Base-by-base conservation (phyloP, 768 basidiomycete genomes). In the Lactarius evosmus region DNA sequence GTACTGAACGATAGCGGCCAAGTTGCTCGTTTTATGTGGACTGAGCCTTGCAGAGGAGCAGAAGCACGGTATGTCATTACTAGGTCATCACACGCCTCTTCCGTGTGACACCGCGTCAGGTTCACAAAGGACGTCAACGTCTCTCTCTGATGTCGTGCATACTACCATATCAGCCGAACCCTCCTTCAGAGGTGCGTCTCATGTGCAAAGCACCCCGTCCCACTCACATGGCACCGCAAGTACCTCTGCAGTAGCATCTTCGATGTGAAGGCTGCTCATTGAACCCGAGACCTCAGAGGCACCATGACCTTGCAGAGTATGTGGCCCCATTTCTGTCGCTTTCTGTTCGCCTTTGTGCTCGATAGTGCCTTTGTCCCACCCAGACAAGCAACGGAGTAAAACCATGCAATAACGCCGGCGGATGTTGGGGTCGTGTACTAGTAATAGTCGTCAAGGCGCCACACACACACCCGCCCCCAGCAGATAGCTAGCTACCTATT, bases 151-250 rank as follows among this genome's bases (percentile, higher is more conserved):
- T 52, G 75, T 78, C 44, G 74, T 85, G 19, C 81, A 81, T 6
- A 86, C 85, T 63, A 81, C 83, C 0, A 77, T 79, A 63, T 76
- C 80, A 2, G 77, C 79, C 22, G 85, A 87, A 65, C 79, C 80
- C 0, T 79, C 82, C 7, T 62, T 78, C 9, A 27, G 33, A 5
- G 16, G 2, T 25, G 32, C n/a, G 36, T 41, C 32, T 34, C 44
- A 16, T 17, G 3, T 30, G 11, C 34, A 59, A 9, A 7, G 29
- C 52, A 36, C 27, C 27, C 12, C 27, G 44, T 11, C 27, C 56
- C 22, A 7, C 9, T 1, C 50, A 22, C 32, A 16, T 51, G 33
- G 6, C 22, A 36, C 34, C 62, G 17, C 41, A 59, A 25, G 57
- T 11, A 29, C 33, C 33, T 14, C 52, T 36, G 29, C 62, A 2